Percentiles rank a stretch among this genome's conserved stretches.
These are phyloP conservation scores for Termitomyces sp. DNA, from an alignment of 768 basidiomycete species.

Conservation along the genomic window DNA sequence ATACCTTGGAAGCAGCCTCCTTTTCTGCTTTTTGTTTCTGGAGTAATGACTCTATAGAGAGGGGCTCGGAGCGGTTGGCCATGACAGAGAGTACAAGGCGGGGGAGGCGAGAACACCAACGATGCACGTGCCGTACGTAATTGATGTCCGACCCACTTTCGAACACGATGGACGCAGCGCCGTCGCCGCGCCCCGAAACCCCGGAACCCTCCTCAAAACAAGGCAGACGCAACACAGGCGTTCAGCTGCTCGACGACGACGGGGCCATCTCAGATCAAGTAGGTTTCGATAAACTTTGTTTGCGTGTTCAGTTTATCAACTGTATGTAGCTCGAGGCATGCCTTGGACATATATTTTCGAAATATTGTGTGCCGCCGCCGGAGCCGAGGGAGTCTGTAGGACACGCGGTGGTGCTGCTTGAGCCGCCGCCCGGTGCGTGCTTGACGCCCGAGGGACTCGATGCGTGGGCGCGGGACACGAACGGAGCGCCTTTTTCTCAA, in stretches of 20 bases:
- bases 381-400: conserved; percentile 12
- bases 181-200: conserved; percentile 54
- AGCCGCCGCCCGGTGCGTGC: conserved; percentile 53
- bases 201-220: conserved; percentile 61
- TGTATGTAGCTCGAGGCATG: conserved; percentile 56
- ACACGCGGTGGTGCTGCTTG: conserved; percentile 30
- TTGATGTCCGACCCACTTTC: not conserved
- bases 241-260: conserved; percentile 66
- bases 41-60: conserved; percentile 86
- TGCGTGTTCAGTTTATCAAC: too few species aligned
- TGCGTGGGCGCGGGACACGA: conserved; percentile 75
- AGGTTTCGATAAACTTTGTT: too few species aligned
- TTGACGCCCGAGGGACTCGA: conserved; percentile 62
- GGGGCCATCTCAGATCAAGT: conserved; percentile 67
- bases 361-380: conserved; percentile 60
- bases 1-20: conserved; percentile 88
- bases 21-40: conserved; percentile 86
- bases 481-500: conserved; percentile 73
- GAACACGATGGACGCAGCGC: conserved; percentile 23
- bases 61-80: conserved; percentile 55
- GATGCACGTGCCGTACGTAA: conserved; percentile 4
- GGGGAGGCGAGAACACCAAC: too few species aligned
- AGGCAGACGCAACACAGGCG: conserved; percentile 51
- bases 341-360: conserved; percentile 74
- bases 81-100: too few species aligned